Conservation (phyloP, 2,329 filamentous ascomycete species). For the Colletotrichum sp. region DNA sequence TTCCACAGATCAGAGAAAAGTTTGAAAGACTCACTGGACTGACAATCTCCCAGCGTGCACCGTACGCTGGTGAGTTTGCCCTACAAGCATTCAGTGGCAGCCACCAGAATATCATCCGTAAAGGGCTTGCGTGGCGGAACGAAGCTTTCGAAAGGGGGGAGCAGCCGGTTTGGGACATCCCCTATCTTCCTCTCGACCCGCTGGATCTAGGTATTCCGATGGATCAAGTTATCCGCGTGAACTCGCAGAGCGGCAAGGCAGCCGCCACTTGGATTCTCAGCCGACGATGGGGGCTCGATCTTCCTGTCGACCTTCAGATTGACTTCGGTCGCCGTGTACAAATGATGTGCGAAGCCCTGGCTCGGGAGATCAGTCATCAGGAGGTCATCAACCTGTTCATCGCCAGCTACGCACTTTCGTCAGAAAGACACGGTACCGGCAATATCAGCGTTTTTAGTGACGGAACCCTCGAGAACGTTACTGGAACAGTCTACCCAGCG, state of each 20-base stretch:
- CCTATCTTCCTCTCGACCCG: constrained; percentile 3
- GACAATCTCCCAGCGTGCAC: not conserved
- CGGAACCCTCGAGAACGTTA: not conserved
- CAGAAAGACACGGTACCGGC: not conserved
- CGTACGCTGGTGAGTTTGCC: constrained; percentile 1
- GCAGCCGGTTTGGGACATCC: not conserved
- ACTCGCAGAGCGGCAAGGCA: not conserved
- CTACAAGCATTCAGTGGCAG: not conserved
- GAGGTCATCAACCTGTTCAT: constrained; percentile 1
- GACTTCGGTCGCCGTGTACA: constrained; percentile 2
- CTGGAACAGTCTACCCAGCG: not conserved
- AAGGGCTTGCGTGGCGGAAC: not conserved
- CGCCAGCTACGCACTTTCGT: not conserved
- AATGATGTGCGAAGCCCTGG: constrained; percentile 4
- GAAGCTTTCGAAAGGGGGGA: not conserved
- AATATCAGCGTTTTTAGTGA: not conserved
- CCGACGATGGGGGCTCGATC: not conserved
- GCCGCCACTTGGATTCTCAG: not conserved
- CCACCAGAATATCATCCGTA: constrained; percentile 4
- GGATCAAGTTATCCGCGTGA: not conserved
- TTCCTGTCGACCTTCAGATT: not conserved
- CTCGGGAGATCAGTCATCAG: not conserved
- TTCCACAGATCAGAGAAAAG: not conserved
- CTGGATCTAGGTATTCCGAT: not conserved
- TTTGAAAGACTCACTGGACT: not conserved